Evolutionary conservation across 306 rosid species (phyloP).

Genomic region (Acacia melanoxylon): DNA sequence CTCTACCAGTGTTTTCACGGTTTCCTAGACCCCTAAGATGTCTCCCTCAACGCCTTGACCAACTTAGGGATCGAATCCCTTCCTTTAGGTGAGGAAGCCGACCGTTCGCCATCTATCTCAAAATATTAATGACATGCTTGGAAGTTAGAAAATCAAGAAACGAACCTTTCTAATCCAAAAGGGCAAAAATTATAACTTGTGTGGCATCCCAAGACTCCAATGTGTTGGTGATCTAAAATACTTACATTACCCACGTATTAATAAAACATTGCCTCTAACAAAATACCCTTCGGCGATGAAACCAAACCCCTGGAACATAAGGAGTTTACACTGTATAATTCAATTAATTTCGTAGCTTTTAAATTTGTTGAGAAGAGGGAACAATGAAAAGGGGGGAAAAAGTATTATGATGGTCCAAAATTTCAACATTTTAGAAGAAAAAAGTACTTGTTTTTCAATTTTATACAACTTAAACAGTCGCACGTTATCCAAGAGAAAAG

Average conservation of each 20-base stretch:
- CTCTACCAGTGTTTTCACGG: no score
- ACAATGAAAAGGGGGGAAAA: neutral
- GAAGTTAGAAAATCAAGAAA: neutral
- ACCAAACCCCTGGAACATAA: neutral
- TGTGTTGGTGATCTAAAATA: neutral
- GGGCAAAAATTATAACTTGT: neutral
- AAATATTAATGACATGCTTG: neutral
- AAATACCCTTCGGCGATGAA: neutral
- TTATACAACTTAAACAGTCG: no score
- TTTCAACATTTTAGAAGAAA: neutral
- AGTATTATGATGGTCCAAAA: neutral
- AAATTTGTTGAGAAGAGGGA: neutral
- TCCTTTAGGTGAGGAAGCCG: no score
- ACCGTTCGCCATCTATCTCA: no score
- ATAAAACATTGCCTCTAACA: neutral
- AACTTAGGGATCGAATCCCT: no score
- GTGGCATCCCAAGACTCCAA: neutral
- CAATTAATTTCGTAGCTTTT: slow-evolving; percentile 14
- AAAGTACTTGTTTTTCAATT: neutral
- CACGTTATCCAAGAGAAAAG: no score
- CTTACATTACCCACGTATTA: neutral
- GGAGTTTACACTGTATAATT: neutral
- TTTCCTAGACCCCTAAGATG: no score
- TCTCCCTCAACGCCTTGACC: no score
- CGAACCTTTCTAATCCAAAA: neutral